A percentile compares a stretch with the other conserved stretches of the same genome.
phyloP scores from a whole-genome alignment of 352 stramenopile species.

The Globisporangium recalcitrans region DNA sequence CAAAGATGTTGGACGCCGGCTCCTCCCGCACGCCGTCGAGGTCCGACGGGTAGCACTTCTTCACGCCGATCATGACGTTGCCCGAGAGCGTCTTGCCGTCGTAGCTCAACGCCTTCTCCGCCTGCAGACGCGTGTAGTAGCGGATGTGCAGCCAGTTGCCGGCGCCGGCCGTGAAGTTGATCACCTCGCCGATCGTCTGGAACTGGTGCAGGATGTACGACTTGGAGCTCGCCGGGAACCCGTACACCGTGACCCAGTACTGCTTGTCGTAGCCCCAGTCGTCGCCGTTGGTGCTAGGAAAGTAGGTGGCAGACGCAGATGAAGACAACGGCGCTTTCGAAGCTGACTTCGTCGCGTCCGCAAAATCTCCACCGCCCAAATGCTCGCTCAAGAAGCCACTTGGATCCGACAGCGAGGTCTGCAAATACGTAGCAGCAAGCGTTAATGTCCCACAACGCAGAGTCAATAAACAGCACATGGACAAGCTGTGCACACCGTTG shows the following conservation, averaged over 20 bases:
- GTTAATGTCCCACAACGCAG: background rate
- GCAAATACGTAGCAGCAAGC: background rate
- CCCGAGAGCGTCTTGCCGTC: conserved; percentile 58
- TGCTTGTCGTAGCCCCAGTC: conserved; percentile 76
- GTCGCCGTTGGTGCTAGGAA: conserved; percentile 52
- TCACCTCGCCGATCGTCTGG: conserved; percentile 64
- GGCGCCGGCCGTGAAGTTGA: conserved; percentile 56
- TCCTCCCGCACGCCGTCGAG: conserved; percentile 52
- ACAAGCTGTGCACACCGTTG: conserved; percentile 28
- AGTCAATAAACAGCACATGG: background rate
- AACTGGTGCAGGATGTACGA: conserved; percentile 74
- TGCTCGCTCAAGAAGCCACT: conserved; percentile 36
- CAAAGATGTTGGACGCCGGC: conserved; percentile 52
- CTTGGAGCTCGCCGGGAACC: conserved; percentile 58
- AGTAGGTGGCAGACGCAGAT: conserved; percentile 21
- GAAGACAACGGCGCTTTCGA: background rate
- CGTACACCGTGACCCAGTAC: conserved; percentile 83
- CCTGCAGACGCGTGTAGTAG: conserved; percentile 74
- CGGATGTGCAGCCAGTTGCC: conserved; percentile 82
- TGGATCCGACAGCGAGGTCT: conserved; percentile 45
- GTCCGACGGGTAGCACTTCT: conserved; percentile 70
- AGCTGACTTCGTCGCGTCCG: conserved; percentile 12
- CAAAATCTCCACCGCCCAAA: conserved; percentile 23
- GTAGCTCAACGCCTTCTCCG: conserved; percentile 73
- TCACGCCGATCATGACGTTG: conserved; percentile 77